These are phyloP conservation scores for Simmondsia chinensis DNA, from an alignment of 148 eudicot species.

Conservation along the genomic window DNA sequence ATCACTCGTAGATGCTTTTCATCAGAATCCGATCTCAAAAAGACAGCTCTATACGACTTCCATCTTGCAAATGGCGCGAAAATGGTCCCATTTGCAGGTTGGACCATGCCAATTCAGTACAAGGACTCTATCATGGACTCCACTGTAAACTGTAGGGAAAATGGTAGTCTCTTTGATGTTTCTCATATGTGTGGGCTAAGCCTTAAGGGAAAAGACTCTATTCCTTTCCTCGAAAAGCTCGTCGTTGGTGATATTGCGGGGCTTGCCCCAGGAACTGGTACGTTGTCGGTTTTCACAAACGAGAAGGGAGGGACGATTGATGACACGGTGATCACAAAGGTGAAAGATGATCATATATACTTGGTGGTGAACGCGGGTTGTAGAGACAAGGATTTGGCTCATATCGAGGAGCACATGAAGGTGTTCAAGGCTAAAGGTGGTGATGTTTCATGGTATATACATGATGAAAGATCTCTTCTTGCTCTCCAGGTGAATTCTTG, in stretches of 20 bases:
- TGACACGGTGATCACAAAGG: conserved; percentile 92
- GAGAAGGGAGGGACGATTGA: conserved; percentile 96
- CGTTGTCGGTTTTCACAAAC: conserved; percentile 83
- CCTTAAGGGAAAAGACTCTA: conserved; percentile 79
- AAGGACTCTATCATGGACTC: conserved; percentile 98
- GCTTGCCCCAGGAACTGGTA: conserved; percentile 80
- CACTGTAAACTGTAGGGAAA: conserved; percentile 78
- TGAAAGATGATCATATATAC: conserved; percentile 75
- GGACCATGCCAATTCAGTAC: conserved; percentile 99
- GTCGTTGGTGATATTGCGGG: conserved; percentile 92
- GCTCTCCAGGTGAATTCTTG: conserved; percentile 73
- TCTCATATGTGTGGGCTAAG: conserved; percentile 94
- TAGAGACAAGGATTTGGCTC: conserved; percentile 97
- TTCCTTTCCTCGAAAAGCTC: conserved; percentile 87
- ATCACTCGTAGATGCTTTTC: conserved; percentile 60
- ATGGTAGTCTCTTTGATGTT: conserved; percentile 90
- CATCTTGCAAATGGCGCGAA: conserved; percentile 86
- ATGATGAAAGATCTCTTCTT: conserved; percentile 91
- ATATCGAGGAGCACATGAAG: conserved; percentile 96
- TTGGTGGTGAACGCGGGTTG: conserved; percentile 98
- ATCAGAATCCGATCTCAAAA: conserved; percentile 75
- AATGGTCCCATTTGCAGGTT: conserved; percentile 99
- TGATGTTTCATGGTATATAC: conserved; percentile 95
- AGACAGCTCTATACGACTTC: conserved; percentile 79
- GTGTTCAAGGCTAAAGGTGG: conserved; percentile 86